Evolutionary conservation across 768 basidiomycete genomes (phyloP), one percentile per base, ranked within the genome.

Genomic region (Boletales sp.): DNA sequence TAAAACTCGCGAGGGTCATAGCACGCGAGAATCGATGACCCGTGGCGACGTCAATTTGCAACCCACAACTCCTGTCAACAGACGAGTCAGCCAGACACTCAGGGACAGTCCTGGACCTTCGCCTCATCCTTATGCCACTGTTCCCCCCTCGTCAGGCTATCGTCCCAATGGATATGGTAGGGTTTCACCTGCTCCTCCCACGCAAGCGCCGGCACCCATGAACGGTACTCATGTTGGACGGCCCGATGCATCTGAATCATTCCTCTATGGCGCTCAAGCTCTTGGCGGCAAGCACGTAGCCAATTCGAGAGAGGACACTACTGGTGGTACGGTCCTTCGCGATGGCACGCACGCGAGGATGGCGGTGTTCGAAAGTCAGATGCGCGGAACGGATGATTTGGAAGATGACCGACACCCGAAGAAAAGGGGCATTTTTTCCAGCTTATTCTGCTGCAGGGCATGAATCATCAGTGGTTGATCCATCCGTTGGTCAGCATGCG

Each of bases 91-190:
- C 60, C 84, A 86, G 61, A 80, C 79, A 45, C 79, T 78, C 47
- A 72, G 77, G 47, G 77, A 79, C 30, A 59, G 62, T 15, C 72
- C 64, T 29, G 75, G 74, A 10, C 73, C 84, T 36, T 69, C 76
- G 17, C 71, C 83, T 29, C 88, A 90, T 62, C 88, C 88, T 30
- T 90, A 90, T 49, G 88, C 87, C 9, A 74, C 79, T 32, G 79
- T 82, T 8, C 80, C 83, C 7, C 79, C 74, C 48, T 71, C 80
- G 2, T 77, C 72, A 38, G 80, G 78, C 4, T 83, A 82, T 61
- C 81, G 84, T 15, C 66, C 70, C 34, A 66, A 67, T 51, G 64
- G 68, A 48, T 87, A 83, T 53, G 86, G 80, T 19, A 77, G 83
- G 36, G 76, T 75, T 49, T 84, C 83, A 4, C 74, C 82, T 39